phyloP scores from a whole-genome alignment of 768 basidiomycete species.

The Boletus reticulatus region DNA sequence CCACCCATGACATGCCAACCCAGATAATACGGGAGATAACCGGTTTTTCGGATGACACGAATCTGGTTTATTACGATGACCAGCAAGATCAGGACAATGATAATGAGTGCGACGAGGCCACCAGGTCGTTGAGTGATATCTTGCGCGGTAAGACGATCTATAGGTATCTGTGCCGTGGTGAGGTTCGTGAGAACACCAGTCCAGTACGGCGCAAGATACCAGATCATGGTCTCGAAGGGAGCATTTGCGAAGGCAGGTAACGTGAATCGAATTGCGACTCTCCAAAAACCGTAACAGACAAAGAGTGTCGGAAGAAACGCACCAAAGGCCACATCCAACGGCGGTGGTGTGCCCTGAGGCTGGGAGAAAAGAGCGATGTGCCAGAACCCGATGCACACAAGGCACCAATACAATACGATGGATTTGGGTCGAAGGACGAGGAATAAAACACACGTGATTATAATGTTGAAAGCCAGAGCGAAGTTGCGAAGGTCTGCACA shows the following conservation, averaged over 20 bases:
- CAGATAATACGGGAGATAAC: constrained; percentile 76
- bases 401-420: constrained; percentile 67
- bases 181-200: constrained; percentile 73
- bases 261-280: constrained; percentile 69
- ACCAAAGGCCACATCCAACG: constrained; percentile 67
- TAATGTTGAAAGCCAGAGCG: constrained; percentile 72
- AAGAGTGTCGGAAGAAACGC: constrained; percentile 79
- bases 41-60: constrained; percentile 80
- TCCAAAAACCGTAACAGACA: constrained; percentile 78
- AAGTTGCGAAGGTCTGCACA: constrained; percentile 69
- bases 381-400: constrained; percentile 87
- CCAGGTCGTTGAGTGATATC: constrained; percentile 67
- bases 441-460: constrained; percentile 66
- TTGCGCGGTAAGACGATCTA: constrained; percentile 67
- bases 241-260: constrained; percentile 64
- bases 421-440: constrained; percentile 69
- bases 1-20: constrained; percentile 73
- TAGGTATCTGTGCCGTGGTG: constrained; percentile 68
- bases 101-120: constrained; percentile 62
- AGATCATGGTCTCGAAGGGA: constrained; percentile 70
- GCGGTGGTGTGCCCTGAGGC: constrained; percentile 62
- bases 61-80: constrained; percentile 69
- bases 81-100: constrained; percentile 62
- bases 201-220: constrained; percentile 80
- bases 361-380: constrained; percentile 80